Base-by-base conservation (phyloP, 768 basidiomycete species). In the Suillus cothurnatus region DNA sequence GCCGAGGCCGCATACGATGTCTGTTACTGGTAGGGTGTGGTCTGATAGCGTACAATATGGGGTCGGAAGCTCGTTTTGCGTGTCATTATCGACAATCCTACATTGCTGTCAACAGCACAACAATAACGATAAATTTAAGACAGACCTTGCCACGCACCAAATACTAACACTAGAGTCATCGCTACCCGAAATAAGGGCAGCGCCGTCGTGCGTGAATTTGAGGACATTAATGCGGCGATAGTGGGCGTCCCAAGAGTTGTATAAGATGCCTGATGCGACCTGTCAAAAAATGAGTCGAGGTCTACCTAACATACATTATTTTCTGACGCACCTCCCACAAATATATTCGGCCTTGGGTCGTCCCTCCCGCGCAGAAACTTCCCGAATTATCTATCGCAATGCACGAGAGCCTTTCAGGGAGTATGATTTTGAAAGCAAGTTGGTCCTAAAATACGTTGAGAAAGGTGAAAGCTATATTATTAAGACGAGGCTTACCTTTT, bases 201-300 rank as follows among this genome's bases (percentile, higher is more conserved):
- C 85, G 39, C 92, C 92, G 72, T 97, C 95, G 23, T 82, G 81
- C 11, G 94, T 92, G 74, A 98, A 99, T 50, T 85, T 87, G 2
- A 99, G 78, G 11, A 91, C 89, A 66, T 86, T 92, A 61, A 98
- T 85, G 73, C 88, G 84, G 64, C 97, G 92, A 79, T 99, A 99
- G 76, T 99, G 97, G 21, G 96, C 96, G 66, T 98, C 96, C 88
- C 95, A 95, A 0, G 92, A 86, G 69, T 91, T 88, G 81, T 89
- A 94, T 55, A 98, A 80, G 61, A 96, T 89, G n/a, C 96, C 96
- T n/a, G 96, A 97, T 12, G 91, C 83, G 69, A 94, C 82, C 95
- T 97, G 78, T 68, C 72, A 65, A 61, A 65, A 62, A 47, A 26
- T 76, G 45, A 61, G 58, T 43, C 17, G 3, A 34, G 47, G 21